Base-by-base conservation (phyloP, 495 filamentous ascomycete genomes). In the Ramalina peruviana region DNA sequence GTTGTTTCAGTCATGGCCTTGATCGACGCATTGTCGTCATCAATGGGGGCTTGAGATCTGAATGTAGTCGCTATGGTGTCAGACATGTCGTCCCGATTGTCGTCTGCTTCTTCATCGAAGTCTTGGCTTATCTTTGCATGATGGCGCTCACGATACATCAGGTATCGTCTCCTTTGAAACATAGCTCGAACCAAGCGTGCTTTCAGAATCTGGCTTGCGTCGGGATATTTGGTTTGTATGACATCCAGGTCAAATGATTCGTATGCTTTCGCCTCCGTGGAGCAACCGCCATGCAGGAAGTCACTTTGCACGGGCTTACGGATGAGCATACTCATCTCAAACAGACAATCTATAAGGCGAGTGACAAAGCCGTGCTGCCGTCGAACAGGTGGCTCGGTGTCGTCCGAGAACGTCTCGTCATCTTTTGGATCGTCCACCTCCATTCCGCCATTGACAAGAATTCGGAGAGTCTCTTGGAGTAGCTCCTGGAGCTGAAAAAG, bases 71-170 rank as follows among this genome's bases (percentile, higher is more conserved):
- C 51, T 15, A 53, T 21, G 38, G 51, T 53, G 33, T 53, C 51
- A 7, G 49, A 51, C 36, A 49, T 30, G 7, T 39, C 21, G 16
- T 25, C 38, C 16, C n/a, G 26, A 6, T 2, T 9, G n/a, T 16
- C 25, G 27, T 33, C 27, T 33, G 27, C 26, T 46, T 6, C n/a
- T 46, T 30, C n/a, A 26, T 21, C 17, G 16, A 27, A 10, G 11
- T 27, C 54, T 40, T 54, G 52, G 2, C 59, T 47, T 0, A 72
- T 52, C 52, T 68, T 72, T 6, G 41, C 38, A 43, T 63, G 62
- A 51, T 71, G 71, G 20, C 54, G 50, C 52, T 69, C 58, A 5
- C 67, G 57, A 41, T 74, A 74, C 39, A 50, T 61, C 7, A 73
- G 58, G 49, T 63, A 71, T 19, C 67, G 61, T 5, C 67, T 65